These are phyloP conservation scores for Schizosaccharomyces lindneri DNA, from an alignment of 805 yeast genomes.

Conservation along the genomic window DNA sequence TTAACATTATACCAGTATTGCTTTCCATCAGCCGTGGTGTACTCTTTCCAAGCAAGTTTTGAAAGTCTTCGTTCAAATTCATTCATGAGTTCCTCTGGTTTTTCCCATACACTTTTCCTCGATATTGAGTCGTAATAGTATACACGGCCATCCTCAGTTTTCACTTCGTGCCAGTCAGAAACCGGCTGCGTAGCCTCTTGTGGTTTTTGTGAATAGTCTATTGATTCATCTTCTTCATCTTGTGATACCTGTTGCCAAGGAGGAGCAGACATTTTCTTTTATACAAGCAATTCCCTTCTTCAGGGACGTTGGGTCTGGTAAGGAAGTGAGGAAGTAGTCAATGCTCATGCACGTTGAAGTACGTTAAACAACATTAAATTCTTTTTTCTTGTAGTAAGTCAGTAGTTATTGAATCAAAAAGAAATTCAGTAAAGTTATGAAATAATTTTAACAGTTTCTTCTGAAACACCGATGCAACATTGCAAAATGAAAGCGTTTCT, in stretches of 20 bases:
- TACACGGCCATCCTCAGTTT: constrained; percentile 37
- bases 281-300: neutral
- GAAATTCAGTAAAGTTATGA: too few species aligned
- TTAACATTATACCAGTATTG: constrained; percentile 42
- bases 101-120: constrained; percentile 56
- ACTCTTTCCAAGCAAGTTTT: constrained; percentile 29
- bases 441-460: too few species aligned
- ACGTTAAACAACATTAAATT: too few species aligned
- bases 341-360: too few species aligned
- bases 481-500: too few species aligned
- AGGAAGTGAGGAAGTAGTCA: neutral
- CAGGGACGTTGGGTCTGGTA: neutral
- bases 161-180: constrained; percentile 34
- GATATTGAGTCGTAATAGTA: constrained; percentile 50
- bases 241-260: neutral
- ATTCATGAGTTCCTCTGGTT: constrained; percentile 31
- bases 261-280: neutral
- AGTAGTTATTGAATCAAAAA: too few species aligned
- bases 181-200: neutral
- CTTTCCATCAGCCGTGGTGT: constrained; percentile 29
- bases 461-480: too few species aligned
- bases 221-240: neutral
- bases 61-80: constrained; percentile 18
- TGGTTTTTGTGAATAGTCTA: neutral
- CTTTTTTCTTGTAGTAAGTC: too few species aligned